Conservation (phyloP, 768 basidiomycete species). For the Cubamyces lactineus region DNA sequence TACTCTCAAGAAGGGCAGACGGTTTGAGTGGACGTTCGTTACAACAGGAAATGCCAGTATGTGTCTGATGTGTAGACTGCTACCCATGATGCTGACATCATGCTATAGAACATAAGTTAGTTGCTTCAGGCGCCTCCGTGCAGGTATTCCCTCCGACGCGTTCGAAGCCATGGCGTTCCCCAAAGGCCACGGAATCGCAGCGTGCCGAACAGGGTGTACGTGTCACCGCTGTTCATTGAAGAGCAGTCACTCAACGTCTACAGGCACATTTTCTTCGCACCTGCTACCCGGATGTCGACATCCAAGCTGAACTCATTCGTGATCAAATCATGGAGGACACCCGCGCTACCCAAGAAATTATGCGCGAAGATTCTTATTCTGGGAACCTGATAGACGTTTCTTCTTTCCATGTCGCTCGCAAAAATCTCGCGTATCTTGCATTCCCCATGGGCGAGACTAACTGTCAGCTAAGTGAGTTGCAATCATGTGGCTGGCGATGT, state of each 20-base stretch:
- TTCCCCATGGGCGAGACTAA: conserved; percentile 70
- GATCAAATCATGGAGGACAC: conserved; percentile 56
- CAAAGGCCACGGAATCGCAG: conserved; percentile 38
- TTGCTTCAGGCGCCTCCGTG: conserved; percentile 37
- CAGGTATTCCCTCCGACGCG: conserved; percentile 60
- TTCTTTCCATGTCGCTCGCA: conserved; percentile 33
- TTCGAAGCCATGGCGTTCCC: conserved; percentile 35
- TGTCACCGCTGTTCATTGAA: too few species aligned
- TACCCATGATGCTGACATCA: not conserved
- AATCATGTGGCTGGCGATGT: not conserved
- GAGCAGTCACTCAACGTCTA: not conserved
- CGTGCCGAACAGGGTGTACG: conserved; percentile 71
- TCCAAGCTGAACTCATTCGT: conserved; percentile 68
- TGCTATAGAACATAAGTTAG: conserved; percentile 37
- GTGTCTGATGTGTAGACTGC: not conserved
- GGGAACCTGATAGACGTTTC: conserved; percentile 58
- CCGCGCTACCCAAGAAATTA: conserved; percentile 37
- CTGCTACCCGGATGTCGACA: conserved; percentile 71
- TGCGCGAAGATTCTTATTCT: conserved; percentile 56
- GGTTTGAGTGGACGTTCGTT: conserved; percentile 57
- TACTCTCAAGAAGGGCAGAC: conserved; percentile 51
- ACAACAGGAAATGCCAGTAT: conserved; percentile 37
- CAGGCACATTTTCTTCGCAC: conserved; percentile 76
- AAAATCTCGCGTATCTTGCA: conserved; percentile 40
- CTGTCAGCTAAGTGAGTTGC: conserved; percentile 60